Percentiles rank a stretch among this genome's conserved stretches.
These are phyloP conservation scores for Aspergillus panamensis DNA, from an alignment of 495 filamentous ascomycete species.

Conservation along the genomic window DNA sequence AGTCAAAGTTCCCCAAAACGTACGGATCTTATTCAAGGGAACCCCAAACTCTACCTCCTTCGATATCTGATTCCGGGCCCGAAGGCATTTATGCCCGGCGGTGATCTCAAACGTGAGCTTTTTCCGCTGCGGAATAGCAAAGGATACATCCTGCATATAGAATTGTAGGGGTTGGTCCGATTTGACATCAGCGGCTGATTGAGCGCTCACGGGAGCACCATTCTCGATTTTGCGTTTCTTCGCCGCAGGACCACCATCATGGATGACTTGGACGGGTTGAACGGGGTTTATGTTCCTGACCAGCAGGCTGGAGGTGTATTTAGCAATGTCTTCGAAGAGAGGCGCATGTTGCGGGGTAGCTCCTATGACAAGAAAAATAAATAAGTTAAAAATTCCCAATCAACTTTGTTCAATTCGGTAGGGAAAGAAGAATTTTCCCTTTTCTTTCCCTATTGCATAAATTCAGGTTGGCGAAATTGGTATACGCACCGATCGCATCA, in stretches of 20 bases:
- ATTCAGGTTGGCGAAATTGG: neutral
- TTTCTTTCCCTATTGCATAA: neutral
- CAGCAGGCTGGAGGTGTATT: constrained; percentile 44
- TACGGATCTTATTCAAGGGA: constrained; percentile 71
- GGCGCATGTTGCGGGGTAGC: constrained; percentile 37
- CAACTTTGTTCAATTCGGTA: no score
- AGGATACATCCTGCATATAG: constrained; percentile 68
- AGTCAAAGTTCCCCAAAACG: constrained; percentile 24
- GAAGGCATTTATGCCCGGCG: constrained; percentile 55
- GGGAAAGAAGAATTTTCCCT: neutral
- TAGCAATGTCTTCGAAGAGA: constrained; percentile 49
- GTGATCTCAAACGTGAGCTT: constrained; percentile 79
- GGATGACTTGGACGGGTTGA: constrained; percentile 19
- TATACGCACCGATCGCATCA: constrained; percentile 47
- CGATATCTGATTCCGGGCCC: constrained; percentile 61
- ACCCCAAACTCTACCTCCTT: constrained; percentile 67
- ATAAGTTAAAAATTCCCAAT: constrained; percentile 16
- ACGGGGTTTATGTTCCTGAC: constrained; percentile 33
- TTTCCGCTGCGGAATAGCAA: constrained; percentile 82
- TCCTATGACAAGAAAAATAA: constrained; percentile 26
- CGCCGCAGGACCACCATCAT: constrained; percentile 39
- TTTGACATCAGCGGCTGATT: constrained; percentile 43
- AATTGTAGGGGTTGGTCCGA: constrained; percentile 37
- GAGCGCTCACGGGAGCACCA: constrained; percentile 38
- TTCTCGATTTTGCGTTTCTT: constrained; percentile 59